Evolutionary conservation across 1,139 yeast genomes (phyloP), one percentile per base, ranked within the genome.

Genomic region (Kodamaea alishanica): DNA sequence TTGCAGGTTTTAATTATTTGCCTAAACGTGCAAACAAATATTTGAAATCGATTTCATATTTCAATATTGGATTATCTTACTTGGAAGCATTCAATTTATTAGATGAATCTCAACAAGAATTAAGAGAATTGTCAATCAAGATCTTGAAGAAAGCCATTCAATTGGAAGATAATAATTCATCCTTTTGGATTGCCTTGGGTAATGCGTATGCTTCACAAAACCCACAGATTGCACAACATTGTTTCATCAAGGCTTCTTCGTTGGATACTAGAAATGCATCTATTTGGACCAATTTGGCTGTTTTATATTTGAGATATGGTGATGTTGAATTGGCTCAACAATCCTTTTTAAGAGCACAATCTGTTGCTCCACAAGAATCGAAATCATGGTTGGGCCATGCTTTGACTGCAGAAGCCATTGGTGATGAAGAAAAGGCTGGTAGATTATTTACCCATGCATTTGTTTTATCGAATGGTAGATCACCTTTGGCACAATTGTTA

Each of bases 381-480:
- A 69, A 70, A n/a, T 77, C 96, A 0, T 92, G 98, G 97, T 59
- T 86, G 29, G 96, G 96, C 1, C 79, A 83, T 54, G 97, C 96
- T 0, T 60, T 90, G 27, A 65, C 84, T 0, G 74, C 81, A 1
- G 77, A 78, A 41, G 75, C 75, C 1, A 53, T 61, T n/a, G 92
- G 89, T 1, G 76, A 84, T 32, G 48, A 44, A 2, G 63, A 57
- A 2, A 68, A 65, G 10, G 81, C 95, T 0, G 60, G 72, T 7
- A 68, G 70, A 12, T 58, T 84, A 35, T 84, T 82, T 54, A 81
- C 87, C 1, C 97, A 90, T 59, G 84, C 96, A 0, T 84, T 75
- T 50, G 74, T 81, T 10, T 63, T 89, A 34, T 80, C 96, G 1
- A 83, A 82, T 52, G 96, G 96, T 1, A 65, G 75, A 36, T 77